Evolutionary conservation across 1,284 basidiomycete genomes (phyloP), one percentile per base, ranked within the genome.

Genomic region (Cystobasidium sp.): DNA sequence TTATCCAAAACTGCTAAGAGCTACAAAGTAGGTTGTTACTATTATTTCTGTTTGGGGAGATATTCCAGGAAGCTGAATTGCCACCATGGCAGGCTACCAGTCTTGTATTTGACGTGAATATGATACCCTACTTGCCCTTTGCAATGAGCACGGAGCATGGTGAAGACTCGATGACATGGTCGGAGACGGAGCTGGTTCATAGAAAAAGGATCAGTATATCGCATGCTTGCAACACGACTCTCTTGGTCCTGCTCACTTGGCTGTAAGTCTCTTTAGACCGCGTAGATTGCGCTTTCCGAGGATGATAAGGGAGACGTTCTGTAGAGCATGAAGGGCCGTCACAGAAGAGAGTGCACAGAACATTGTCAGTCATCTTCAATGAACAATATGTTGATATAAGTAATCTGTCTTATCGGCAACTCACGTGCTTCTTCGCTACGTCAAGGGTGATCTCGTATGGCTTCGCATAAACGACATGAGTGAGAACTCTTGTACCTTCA

Each of bases 111-210:
- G 18, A 18, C 18, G 9, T 6, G 56, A 41, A 24, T 31, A 31
- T 63, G 22, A 51, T 31, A 24, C 14, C 20, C 18, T 52, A 71
- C 7, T 10, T 31, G 43, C 59, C 47, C 55, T 58, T 63, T 9
- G 69, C 69, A 44, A 71, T 64, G 3, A 71, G 61, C 5, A 71
- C 69, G 8, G 46, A 52, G 59, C 59, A 63, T 6, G 58, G 58
- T 46, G 61, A 44, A 10, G 46, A 22, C 37, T 63, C 49, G 16
- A 71, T 71, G 47, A 71, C 55, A 16, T 43, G 41, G 47, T 63
- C 69, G 31, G 69, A 71, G 31, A 71, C 69, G 20, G 69, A 71
- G 59, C 69, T 71, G n/a, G n/a, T n/a, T n/a, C n/a, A n/a, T n/a
- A n/a, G n/a, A n/a, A n/a, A n/a, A n/a, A n/a, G n/a, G n/a, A n/a